A percentile compares a stretch with the other conserved stretches of the same genome.
These are phyloP conservation scores for Yamadazyma phyllophila DNA, from an alignment of 805 yeast genomes.

Conservation along the genomic window DNA sequence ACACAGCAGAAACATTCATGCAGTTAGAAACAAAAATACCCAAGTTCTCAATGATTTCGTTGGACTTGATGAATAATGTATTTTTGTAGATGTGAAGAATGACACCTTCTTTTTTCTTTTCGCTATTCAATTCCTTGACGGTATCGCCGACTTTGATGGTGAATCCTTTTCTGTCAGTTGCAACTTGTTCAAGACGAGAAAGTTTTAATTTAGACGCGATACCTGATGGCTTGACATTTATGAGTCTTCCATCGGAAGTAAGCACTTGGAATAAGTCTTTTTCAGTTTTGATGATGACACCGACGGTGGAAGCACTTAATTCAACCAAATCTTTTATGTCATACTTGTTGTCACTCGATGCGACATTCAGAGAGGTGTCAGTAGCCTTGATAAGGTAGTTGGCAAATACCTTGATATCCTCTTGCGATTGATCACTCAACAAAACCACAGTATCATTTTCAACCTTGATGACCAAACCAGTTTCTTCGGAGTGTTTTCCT, in stretches of 20 bases:
- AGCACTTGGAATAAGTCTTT: slow-evolving; percentile 80
- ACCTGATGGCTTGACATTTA: slow-evolving; percentile 74
- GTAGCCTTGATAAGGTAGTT: slow-evolving; percentile 87
- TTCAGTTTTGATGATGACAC: slow-evolving; percentile 87
- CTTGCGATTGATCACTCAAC: slow-evolving; percentile 82
- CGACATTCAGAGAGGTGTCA: slow-evolving; percentile 61
- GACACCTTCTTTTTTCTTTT: slow-evolving; percentile 78
- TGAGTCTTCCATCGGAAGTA: slow-evolving; percentile 75
- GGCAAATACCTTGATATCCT: slow-evolving; percentile 90
- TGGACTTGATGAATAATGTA: slow-evolving; percentile 74
- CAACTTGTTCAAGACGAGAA: slow-evolving; percentile 66
- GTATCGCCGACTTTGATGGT: slow-evolving; percentile 89
- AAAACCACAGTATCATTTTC: slow-evolving; percentile 84
- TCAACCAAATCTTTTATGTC: slow-evolving; percentile 89
- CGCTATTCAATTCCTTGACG: slow-evolving; percentile 71
- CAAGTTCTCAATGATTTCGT: slow-evolving; percentile 75
- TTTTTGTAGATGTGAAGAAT: slow-evolving; percentile 85
- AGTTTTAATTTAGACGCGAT: slow-evolving; percentile 73
- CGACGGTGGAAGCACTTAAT: slow-evolving; percentile 80
- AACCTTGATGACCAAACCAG: slow-evolving; percentile 87
- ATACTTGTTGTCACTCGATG: slow-evolving; percentile 72
- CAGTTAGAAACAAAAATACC: slow-evolving; percentile 87
- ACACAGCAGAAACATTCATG: slow-evolving; percentile 73
- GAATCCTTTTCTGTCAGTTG: slow-evolving; percentile 82
- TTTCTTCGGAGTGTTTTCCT: slow-evolving; percentile 90